Conservation (phyloP, 1,284 basidiomycete genomes). For the Blastosporella zonata region DNA sequence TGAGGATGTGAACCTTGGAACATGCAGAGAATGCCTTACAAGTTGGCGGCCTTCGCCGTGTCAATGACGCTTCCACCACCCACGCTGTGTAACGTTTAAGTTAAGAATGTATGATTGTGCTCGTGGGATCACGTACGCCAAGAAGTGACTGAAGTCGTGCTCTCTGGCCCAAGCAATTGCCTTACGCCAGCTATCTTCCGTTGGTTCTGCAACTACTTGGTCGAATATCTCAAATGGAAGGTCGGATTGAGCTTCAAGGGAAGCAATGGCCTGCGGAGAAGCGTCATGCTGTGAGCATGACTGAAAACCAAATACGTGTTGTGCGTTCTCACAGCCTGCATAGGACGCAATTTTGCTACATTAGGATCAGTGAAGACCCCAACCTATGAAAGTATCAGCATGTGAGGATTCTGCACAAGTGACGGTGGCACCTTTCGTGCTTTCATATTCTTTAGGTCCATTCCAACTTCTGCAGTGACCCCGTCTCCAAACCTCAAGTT, state of each 20-base stretch:
- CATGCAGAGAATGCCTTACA: constrained; percentile 48
- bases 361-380: constrained; percentile 93
- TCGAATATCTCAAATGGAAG: constrained; percentile 86
- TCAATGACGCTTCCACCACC: constrained; percentile 97
- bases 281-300: not conserved
- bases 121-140: constrained; percentile 60
- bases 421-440: constrained; percentile 60
- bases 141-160: constrained; percentile 90
- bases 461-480: constrained; percentile 88
- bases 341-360: constrained; percentile 78
- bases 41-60: constrained; percentile 89
- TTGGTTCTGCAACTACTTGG: constrained; percentile 85
- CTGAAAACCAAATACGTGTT: not conserved
- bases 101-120: not conserved
- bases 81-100: constrained; percentile 47
- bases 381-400: constrained; percentile 48
- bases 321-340: constrained; percentile 67
- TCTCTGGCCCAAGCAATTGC: constrained; percentile 88
- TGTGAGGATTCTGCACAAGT: not conserved
- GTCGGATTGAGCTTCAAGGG: constrained; percentile 69
- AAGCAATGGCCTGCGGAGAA: constrained; percentile 62
- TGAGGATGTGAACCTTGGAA: constrained; percentile 12
- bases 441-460: constrained; percentile 91
- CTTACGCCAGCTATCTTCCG: constrained; percentile 82
- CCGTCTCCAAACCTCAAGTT: constrained; percentile 89